These are phyloP conservation scores for Royoungia palumana DNA, from an alignment of 768 basidiomycete genomes.

Conservation along the genomic window DNA sequence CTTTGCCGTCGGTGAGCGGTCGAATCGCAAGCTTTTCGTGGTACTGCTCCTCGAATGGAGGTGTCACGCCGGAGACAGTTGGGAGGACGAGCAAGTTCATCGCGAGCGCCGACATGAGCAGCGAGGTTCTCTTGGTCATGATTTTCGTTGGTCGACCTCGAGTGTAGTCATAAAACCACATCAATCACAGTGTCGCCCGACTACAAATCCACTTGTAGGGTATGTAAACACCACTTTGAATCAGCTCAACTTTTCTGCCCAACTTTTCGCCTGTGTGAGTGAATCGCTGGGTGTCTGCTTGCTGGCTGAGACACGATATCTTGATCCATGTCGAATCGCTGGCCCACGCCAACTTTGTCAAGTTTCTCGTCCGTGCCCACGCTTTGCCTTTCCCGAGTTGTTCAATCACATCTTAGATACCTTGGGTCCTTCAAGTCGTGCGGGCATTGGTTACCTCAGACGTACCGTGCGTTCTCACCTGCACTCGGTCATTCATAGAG, in stretches of 20 bases:
- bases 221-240: too few relatives aligned
- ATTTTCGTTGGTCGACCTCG: too few relatives aligned
- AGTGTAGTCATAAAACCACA: too few relatives aligned
- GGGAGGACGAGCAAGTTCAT: conserved; percentile 10
- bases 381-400: conserved; percentile 6
- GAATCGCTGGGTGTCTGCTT: too few relatives aligned
- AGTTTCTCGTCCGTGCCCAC: not conserved
- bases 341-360: not conserved
- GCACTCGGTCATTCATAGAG: conserved; percentile 13
- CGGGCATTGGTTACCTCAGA: conserved; percentile 5
- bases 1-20: conserved; percentile 78
- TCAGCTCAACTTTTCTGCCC: too few relatives aligned
- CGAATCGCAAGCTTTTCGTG: conserved; percentile 50
- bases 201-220: too few relatives aligned
- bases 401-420: conserved; percentile 2
- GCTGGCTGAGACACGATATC: too few relatives aligned
- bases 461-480: conserved; percentile 7
- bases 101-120: conserved; percentile 1
- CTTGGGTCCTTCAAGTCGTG: not conserved
- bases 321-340: too few relatives aligned
- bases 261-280: too few relatives aligned
- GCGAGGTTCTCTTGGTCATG: conserved; percentile 3
- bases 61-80: not conserved
- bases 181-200: too few relatives aligned
- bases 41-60: conserved; percentile 32